Conservation (phyloP, 805 yeast species). For the Zygotorulaspora danielsina region DNA sequence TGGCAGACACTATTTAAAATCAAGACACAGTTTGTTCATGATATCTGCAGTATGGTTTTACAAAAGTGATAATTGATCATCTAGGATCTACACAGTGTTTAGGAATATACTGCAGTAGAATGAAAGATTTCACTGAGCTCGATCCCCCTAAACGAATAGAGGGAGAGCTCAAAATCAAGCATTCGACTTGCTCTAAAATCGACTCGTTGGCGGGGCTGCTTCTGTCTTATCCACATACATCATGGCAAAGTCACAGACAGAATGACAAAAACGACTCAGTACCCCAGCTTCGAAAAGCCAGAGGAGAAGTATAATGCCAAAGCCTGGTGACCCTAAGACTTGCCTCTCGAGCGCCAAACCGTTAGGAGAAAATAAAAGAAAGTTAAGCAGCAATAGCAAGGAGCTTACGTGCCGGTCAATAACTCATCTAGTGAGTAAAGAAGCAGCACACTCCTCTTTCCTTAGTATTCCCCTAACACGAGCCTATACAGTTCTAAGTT, state of each 20-base stretch:
- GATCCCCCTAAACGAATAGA: conserved; percentile 34
- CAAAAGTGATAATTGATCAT: conserved; percentile 95
- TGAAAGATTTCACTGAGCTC: conserved; percentile 63
- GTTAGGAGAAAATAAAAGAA: conserved; percentile 35
- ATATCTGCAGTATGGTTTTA: conserved; percentile 99
- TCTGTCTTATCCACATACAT: conserved; percentile 56
- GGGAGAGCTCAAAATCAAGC: conserved; percentile 38
- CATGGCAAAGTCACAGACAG: conserved; percentile 14
- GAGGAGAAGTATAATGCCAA: conserved; percentile 31
- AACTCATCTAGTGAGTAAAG: conserved; percentile 9
- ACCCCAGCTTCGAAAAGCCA: conserved; percentile 34
- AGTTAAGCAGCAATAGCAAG: conserved; percentile 36
- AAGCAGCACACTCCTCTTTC: conserved; percentile 28
- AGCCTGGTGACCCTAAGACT: conserved; percentile 31
- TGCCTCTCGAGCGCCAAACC: conserved; percentile 76
- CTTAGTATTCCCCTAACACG: conserved; percentile 23
- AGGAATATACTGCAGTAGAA: conserved; percentile 97
- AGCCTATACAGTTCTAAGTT: conserved; percentile 28
- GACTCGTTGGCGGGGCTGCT: conserved; percentile 97
- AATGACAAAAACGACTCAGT: conserved; percentile 28
- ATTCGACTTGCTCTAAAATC: conserved; percentile 61
- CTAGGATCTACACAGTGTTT: conserved; percentile 92
- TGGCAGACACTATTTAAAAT: too few species aligned
- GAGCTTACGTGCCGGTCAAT: conserved; percentile 22
- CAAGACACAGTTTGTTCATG: too few species aligned